Conservation (phyloP, 139 green algal genomes). For the Volvox reticuliferus region DNA sequence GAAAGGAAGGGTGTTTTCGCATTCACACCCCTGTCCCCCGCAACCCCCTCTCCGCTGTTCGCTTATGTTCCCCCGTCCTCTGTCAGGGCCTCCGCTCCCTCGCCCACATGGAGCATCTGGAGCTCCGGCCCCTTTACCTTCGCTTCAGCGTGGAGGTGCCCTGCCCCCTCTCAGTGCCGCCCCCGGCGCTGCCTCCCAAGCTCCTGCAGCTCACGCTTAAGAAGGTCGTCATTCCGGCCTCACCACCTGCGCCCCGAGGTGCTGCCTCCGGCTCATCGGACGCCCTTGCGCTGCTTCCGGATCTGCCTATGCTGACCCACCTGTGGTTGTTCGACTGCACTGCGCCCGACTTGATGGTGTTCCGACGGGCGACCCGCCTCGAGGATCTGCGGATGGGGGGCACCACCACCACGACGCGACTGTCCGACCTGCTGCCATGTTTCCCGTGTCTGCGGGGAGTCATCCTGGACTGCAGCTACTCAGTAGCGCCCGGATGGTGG, state of each 20-base stretch:
- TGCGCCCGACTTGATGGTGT: constrained; percentile 28
- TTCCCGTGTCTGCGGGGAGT: constrained; percentile 1
- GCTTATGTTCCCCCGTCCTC: background rate
- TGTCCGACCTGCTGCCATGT: constrained; percentile 7
- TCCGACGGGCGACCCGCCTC: constrained; percentile 18
- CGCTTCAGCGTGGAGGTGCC: constrained; percentile 32
- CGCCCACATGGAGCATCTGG: constrained; percentile 26
- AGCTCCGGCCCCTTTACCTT: constrained; percentile 40
- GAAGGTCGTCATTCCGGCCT: constrained; percentile 10
- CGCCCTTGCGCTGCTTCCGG: constrained; percentile 3
- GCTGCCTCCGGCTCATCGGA: background rate
- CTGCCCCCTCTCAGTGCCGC: constrained; percentile 5
- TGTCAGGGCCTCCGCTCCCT: constrained; percentile 32
- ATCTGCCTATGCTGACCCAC: constrained; percentile 19
- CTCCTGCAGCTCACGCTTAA: constrained; percentile 45
- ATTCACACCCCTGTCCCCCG: background rate
- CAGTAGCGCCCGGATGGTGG: constrained; percentile 29
- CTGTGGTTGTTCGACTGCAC: constrained; percentile 37
- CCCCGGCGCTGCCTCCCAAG: constrained; percentile 10
- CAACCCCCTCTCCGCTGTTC: background rate
- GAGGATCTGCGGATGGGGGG: constrained; percentile 40
- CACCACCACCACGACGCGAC: constrained; percentile 40
- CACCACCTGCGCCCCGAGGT: background rate
- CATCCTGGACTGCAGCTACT: constrained; percentile 22
- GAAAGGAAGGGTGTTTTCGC: background rate